phyloP scores from a whole-genome alignment of 768 basidiomycete species.

The Rhizopogon salebrosus region DNA sequence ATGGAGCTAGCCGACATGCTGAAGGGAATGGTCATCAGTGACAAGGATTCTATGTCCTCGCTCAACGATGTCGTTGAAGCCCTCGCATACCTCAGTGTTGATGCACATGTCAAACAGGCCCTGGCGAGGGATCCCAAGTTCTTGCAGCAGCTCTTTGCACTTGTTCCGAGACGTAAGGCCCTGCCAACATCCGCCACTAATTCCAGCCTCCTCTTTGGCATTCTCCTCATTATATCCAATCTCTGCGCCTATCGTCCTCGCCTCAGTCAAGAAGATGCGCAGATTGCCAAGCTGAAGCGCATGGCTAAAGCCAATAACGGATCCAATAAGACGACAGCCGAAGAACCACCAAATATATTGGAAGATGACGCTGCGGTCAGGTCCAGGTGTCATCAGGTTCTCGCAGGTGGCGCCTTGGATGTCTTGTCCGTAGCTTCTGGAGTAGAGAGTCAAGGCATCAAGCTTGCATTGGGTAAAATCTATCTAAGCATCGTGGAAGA shows the following conservation, averaged over 20 bases:
- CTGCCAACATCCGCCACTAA: slow-evolving; percentile 26
- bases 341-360: slow-evolving; percentile 30
- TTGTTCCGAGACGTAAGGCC: slow-evolving; percentile 48
- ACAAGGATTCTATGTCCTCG: slow-evolving; percentile 33
- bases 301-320: slow-evolving; percentile 57
- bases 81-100: slow-evolving; percentile 73
- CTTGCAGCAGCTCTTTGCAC: slow-evolving; percentile 50
- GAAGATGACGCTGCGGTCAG: slow-evolving; percentile 69
- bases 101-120: slow-evolving; percentile 56
- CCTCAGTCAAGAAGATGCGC: slow-evolving; percentile 75
- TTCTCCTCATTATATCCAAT: slow-evolving; percentile 72
- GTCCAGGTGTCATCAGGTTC: slow-evolving; percentile 48
- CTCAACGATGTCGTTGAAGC: slow-evolving; percentile 73
- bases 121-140: slow-evolving; percentile 52
- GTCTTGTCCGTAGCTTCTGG: slow-evolving; percentile 55
- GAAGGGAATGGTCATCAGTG: slow-evolving; percentile 47
- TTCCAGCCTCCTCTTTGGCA: slow-evolving; percentile 67
- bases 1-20: slow-evolving; percentile 48
- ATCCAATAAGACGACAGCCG: slow-evolving; percentile 20
- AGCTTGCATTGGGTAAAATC: slow-evolving; percentile 52
- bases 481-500: slow-evolving; percentile 73
- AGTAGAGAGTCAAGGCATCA: slow-evolving; percentile 61
- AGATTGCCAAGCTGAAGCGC: slow-evolving; percentile 71
- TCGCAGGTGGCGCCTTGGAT: slow-evolving; percentile 60
- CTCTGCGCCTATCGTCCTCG: slow-evolving; percentile 65